Evolutionary conservation across 2,329 filamentous ascomycete genomes (phyloP).

Genomic region (Madurella mycetomatis): DNA sequence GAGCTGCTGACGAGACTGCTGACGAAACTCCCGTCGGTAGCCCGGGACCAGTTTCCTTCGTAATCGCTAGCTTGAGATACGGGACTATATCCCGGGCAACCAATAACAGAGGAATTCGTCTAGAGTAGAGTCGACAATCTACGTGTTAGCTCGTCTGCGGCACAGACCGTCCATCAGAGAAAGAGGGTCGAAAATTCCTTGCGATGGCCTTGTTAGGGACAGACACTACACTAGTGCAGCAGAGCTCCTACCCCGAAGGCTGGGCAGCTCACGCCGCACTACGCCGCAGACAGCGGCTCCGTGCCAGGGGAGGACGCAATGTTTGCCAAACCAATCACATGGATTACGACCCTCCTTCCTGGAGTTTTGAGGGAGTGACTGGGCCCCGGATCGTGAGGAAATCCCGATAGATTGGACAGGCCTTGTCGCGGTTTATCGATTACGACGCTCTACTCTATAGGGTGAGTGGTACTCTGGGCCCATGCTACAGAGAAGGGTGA

Average conservation of each 20-base stretch:
- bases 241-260: neutral
- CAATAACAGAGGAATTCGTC: neutral
- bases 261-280: slow-evolving; percentile 2
- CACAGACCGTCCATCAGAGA: neutral
- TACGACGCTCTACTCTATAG: too few relatives aligned
- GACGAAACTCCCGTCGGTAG: neutral
- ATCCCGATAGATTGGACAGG: too few relatives aligned
- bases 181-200: neutral
- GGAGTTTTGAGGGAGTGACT: neutral
- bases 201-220: too few relatives aligned
- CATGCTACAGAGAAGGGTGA: too few relatives aligned
- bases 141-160: neutral
- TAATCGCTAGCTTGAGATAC: neutral
- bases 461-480: too few relatives aligned
- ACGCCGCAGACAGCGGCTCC: neutral
- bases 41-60: neutral
- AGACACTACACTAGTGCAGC: too few relatives aligned
- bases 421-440: too few relatives aligned
- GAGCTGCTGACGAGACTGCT: slow-evolving; percentile 2
- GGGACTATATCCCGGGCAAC: neutral
- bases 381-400: too few relatives aligned
- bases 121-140: neutral
- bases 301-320: neutral
- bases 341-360: neutral
- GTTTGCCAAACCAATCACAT: neutral